Evolutionary conservation across 345 rosid genomes (phyloP), one percentile per base, ranked within the genome.

Genomic region (Bruguiera parviflora): DNA sequence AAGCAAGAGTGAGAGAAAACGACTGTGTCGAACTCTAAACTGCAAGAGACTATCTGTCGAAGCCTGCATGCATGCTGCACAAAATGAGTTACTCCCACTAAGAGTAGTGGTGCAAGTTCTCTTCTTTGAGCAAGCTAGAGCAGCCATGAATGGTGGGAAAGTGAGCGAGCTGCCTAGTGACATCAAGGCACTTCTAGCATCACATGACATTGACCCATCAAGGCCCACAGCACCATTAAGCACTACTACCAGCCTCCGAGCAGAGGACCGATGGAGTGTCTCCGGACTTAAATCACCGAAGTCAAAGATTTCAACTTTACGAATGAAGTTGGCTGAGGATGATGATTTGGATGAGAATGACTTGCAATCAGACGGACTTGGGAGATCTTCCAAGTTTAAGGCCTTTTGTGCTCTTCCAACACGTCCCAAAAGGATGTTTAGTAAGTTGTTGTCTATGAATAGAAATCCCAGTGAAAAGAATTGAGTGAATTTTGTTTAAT

Each of bases 21-120:
- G 92, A 66, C 53, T 90, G 53, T 95, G 99, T 51, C 80, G 96
- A 72, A 78, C 85, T 20, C 82, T 95, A 22, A 88, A 95, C 87
- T 95, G 99, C 90, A 95, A 87, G 84, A 95, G 90, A 71, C 90
- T 95, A 5, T 88, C 99, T 4, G 84, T 90, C 77, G 96, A 92
- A 73, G 97, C 96, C 32, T 95, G 99, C 80, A 92, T 92, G 97
- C 99, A 95, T 62, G 97, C 99, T 0, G 97, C 99, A 0, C 97
- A 89, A 64, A 95, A 95, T 53, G 99, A 95, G 82, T 70, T 85
- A 63, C 93, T 95, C 47, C 99, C 99, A 0, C 66, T 95, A 10
- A 82, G 99, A 71, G 97, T 95, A 4, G 99, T 95, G 52, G 96
- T 95, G 2, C 97, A 95, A 82, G 99, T 92, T 79, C 89, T 95